Percentiles rank a stretch among this genome's conserved stretches.
These are phyloP conservation scores for Sporisorium iseilematis-ciliati DNA, from an alignment of 1,284 basidiomycete genomes.

Conservation along the genomic window DNA sequence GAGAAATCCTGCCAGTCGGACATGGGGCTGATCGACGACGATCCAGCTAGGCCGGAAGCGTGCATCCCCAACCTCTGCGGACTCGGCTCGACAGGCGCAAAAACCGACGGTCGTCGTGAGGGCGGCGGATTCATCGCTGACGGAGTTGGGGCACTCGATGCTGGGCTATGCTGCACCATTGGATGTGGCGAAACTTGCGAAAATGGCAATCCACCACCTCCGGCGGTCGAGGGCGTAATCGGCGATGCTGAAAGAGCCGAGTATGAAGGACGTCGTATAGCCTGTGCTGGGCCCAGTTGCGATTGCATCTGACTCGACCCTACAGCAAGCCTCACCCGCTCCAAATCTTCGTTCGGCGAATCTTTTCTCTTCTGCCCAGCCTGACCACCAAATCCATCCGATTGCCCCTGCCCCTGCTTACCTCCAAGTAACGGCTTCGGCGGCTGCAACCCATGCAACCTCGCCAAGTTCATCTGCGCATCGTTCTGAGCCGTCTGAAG, in stretches of 20 bases:
- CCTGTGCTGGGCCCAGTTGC: neutral
- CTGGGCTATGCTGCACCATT: conserved; percentile 17
- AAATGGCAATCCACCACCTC: conserved; percentile 5
- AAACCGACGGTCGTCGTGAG: conserved; percentile 8
- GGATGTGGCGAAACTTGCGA: conserved; percentile 17
- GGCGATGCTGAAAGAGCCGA: neutral
- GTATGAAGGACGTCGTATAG: conserved; percentile 10
- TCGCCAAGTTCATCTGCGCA: conserved; percentile 35
- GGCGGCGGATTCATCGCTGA: conserved; percentile 2
- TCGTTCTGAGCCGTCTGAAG: conserved; percentile 48
- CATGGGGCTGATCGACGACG: conserved; percentile 8
- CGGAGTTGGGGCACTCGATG: conserved; percentile 15
- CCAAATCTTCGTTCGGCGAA: conserved; percentile 3
- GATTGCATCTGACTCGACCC: neutral
- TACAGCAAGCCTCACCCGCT: neutral
- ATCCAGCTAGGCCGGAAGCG: conserved; percentile 8
- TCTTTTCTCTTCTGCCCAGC: conserved; percentile 20
- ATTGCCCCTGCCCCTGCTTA: neutral
- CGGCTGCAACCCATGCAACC: conserved; percentile 42
- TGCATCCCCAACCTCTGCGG: neutral
- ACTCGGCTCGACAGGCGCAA: conserved; percentile 9
- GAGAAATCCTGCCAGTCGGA: conserved; percentile 5
- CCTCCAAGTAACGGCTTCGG: conserved; percentile 7
- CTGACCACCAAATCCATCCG: neutral
- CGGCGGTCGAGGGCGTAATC: conserved; percentile 1